Evolutionary conservation across 1,284 basidiomycete genomes (phyloP).

Genomic region (Puccinia brachypodii): DNA sequence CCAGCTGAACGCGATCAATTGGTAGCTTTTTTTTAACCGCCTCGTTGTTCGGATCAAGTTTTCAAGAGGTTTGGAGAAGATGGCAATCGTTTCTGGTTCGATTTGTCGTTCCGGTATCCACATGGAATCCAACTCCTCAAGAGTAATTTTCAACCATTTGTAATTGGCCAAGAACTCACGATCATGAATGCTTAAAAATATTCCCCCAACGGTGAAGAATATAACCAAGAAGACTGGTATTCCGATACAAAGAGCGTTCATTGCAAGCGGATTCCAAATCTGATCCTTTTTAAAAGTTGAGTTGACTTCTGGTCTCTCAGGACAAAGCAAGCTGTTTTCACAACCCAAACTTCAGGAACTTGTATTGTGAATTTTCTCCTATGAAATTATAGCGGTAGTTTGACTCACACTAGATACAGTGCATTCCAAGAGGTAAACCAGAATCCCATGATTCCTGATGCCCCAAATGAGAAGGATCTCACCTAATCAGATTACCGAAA

Average conservation of each 20-base stretch:
- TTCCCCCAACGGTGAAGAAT: not conserved
- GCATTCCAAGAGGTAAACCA: slow-evolving; percentile 12
- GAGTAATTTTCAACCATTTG: not conserved
- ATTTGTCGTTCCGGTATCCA: not conserved
- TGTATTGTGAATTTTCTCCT: no score
- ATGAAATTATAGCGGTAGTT: no score
- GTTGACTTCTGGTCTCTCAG: not conserved
- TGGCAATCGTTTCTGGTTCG: not conserved
- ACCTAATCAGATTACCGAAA: not conserved
- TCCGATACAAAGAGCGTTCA: not conserved
- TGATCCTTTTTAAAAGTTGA: not conserved
- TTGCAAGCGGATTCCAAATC: not conserved
- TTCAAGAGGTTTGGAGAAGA: not conserved
- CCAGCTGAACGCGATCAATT: not conserved
- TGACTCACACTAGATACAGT: slow-evolving; percentile 4
- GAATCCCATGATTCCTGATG: not conserved
- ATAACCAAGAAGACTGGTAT: not conserved
- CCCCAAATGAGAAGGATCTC: not conserved
- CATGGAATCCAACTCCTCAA: not conserved
- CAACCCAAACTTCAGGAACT: not conserved
- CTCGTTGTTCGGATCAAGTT: not conserved
- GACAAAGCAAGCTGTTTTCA: slow-evolving; percentile 1
- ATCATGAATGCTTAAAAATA: not conserved
- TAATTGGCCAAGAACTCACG: not conserved
- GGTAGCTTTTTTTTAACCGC: not conserved